These are phyloP conservation scores for Acorus gramineus DNA, from an alignment of 106 monocot genomes.

Conservation along the genomic window DNA sequence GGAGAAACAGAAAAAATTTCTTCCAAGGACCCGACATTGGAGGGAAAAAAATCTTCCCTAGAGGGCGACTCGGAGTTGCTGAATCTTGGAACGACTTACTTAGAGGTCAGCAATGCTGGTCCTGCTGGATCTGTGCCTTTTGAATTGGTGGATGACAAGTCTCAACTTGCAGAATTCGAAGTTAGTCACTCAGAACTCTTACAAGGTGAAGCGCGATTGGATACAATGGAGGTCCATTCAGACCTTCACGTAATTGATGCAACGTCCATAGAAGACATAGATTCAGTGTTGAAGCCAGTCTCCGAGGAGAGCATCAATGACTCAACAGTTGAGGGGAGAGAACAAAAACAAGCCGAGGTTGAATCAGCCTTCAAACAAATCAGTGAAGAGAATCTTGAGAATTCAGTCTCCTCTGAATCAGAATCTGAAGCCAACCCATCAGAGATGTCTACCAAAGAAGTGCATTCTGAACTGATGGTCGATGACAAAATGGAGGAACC, in stretches of 20 bases:
- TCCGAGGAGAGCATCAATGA: neutral
- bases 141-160: neutral
- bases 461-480: constrained; percentile 3
- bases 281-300: neutral
- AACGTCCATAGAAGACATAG: constrained; percentile 1
- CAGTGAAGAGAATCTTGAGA: too few relatives aligned
- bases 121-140: neutral
- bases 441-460: neutral
- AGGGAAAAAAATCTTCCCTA: neutral
- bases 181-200: neutral
- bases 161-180: neutral
- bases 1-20: neutral
- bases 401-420: too few relatives aligned
- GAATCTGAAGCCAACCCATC: neutral
- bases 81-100: constrained; percentile 18
- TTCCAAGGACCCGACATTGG: neutral
- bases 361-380: neutral
- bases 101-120: constrained; percentile 9
- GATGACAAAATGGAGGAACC: neutral
- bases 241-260: constrained; percentile 6
- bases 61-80: neutral
- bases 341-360: neutral
- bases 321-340: neutral
- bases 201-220: neutral
- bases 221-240: neutral